Evolutionary conservation across 495 filamentous ascomycete genomes (phyloP), one percentile per base, ranked within the genome.

Genomic region (Xylaria grammica): DNA sequence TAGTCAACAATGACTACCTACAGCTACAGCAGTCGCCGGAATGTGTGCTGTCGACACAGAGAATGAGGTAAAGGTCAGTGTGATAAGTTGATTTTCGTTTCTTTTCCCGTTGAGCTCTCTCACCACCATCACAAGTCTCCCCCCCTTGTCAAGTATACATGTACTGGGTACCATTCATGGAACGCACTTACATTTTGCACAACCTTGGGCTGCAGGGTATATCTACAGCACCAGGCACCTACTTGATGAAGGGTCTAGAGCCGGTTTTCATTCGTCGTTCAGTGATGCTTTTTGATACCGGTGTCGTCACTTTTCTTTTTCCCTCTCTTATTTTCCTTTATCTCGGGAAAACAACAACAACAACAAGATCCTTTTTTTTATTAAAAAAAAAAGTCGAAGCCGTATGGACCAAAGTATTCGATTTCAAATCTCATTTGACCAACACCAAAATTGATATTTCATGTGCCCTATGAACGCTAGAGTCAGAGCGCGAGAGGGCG

Each of bases 201-300:
- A 54, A 63, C 42, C 60, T 53, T 55, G 60, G n/a, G 52, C 50
- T 63, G 50, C 60, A 63, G 60, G 60, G 60, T 54, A 5, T 54
- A 63, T 63, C 51, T 42, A 54, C 60, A 55, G 50, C 60, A 53
- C 51, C 50, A 46, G 52, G 58, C 17, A 60, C 36, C 10, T 34
- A 44, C 26, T 32, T 48, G 50, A 30, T 45, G 62, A 64, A 64
- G 53, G 53, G 52, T 20, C 62, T 34, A 42, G 44, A 58, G 19
- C n/a, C 5, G 3, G 52, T 26, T 50, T 44, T 44, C 45, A 64
- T 64, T 64, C 62, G 62, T 51, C 53, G 42, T 30, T n/a, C 30
- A 29, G 46, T 32, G 48, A 63, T 63, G 51, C 50, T 40, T 30
- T 46, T 44, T 24, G 20, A 46, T 44, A 64, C 36, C 13, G 50